phyloP scores from a whole-genome alignment of 805 yeast genomes.

The Zygotorulaspora chibaensis region DNA sequence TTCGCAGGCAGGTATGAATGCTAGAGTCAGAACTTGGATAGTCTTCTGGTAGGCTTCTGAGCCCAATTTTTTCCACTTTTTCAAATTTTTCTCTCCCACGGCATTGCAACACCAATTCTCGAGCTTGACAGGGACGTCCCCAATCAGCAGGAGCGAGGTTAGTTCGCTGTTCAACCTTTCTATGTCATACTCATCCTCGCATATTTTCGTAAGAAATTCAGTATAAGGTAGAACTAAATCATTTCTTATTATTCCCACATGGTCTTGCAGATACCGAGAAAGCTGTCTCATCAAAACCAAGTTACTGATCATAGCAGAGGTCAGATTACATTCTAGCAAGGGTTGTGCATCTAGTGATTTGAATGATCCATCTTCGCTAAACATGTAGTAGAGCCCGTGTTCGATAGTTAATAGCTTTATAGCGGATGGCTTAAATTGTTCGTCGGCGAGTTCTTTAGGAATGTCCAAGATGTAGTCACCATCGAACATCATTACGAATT shows the following conservation, averaged over 20 bases:
- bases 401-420: conserved; percentile 4
- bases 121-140: conserved; percentile 10
- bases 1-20: conserved; percentile 53
- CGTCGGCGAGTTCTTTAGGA: neutral
- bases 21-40: conserved; percentile 45
- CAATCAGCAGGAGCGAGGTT: conserved; percentile 20
- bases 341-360: conserved; percentile 8
- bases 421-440: neutral
- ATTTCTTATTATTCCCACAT: conserved; percentile 17
- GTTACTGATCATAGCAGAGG: conserved; percentile 10
- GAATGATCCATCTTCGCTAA: conserved; percentile 13
- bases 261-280: conserved; percentile 16
- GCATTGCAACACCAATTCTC: conserved; percentile 55
- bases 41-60: conserved; percentile 47
- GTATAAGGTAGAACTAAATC: conserved; percentile 21
- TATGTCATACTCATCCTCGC: conserved; percentile 18
- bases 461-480: conserved; percentile 17
- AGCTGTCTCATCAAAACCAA: conserved; percentile 14
- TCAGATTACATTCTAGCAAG: conserved; percentile 5
- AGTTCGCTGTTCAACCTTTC: conserved; percentile 35
- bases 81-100: conserved; percentile 62
- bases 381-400: conserved; percentile 7
- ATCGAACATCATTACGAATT: conserved; percentile 14
- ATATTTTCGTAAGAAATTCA: conserved; percentile 19
- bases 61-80: conserved; percentile 51